These are phyloP conservation scores for Paraleonurus japonicus DNA, from an alignment of 257 asterid species.

Conservation along the genomic window DNA sequence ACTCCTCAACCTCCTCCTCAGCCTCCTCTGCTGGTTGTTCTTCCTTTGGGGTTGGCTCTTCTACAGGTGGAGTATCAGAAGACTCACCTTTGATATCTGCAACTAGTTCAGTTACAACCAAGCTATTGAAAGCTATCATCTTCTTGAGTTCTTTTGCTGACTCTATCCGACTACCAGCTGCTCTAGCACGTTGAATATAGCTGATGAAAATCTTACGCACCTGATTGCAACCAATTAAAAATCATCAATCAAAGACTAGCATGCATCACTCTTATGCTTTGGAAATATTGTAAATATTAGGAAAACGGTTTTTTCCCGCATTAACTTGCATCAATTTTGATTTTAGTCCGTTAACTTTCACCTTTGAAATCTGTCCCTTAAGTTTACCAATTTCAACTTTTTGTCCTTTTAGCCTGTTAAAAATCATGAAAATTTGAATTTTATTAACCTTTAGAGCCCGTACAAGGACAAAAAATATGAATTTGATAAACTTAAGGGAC, in stretches of 20 bases:
- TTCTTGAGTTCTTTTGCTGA: conserved; percentile 81
- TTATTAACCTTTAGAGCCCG: too few species aligned
- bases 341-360: too few species aligned
- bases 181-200: conserved; percentile 80
- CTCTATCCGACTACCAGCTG: conserved; percentile 70
- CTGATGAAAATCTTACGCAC: conserved; percentile 74
- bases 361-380: too few species aligned
- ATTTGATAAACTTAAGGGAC: too few species aligned
- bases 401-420: too few species aligned
- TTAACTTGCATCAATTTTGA: too few species aligned
- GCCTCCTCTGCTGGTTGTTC: conserved; percentile 40
- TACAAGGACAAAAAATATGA: too few species aligned
- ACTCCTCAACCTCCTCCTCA: conserved; percentile 60
- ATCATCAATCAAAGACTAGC: neutral
- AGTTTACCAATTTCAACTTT: too few species aligned
- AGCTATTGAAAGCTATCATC: conserved; percentile 78
- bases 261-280: neutral
- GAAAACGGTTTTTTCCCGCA: too few species aligned
- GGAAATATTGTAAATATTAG: neutral
- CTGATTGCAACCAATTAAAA: conserved; percentile 40
- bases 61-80: conserved; percentile 46
- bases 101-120: conserved; percentile 75
- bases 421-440: too few species aligned
- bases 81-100: conserved; percentile 93
- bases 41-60: conserved; percentile 46